Evolutionary conservation across 2,329 filamentous ascomycete species (phyloP), one percentile per base, ranked within the genome.

Genomic region (Pseudogymnoascus sp.): DNA sequence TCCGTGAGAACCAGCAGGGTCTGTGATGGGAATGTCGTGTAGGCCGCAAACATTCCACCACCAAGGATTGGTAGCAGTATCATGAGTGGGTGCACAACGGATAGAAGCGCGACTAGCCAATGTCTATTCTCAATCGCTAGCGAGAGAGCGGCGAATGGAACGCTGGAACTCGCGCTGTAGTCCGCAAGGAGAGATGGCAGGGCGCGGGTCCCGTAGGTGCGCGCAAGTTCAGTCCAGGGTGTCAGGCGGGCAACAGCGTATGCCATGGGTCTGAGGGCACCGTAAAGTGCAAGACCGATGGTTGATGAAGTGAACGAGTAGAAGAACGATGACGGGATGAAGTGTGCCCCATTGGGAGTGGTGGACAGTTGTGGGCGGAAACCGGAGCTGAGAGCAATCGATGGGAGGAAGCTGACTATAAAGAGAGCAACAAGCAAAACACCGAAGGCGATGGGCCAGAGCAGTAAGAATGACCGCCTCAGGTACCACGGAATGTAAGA

Each of bases 241-340:
- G 86, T 82, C 2, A 91, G 78, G 33, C 85, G 77, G 60, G 88
- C 84, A 62, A 90, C 71, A 1, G 81, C 78, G 69, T 84, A 78
- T 68, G 91, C 88, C 61, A 91, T 74, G 33, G 82, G 80, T 64
- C 88, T 82, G 71, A 90, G 86, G 58, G 81, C 72, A 50, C 91
- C 79, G 71, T 87, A 89, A 57, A 90, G 75, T 14, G 88, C 66
- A 68, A 86, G 82, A 4, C 86, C 89, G 28, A 91, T 70, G 0
- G 88, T 67, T 2, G 86, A 83, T 0, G 89, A 89, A 20, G 92
- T 61, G 73, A 92, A 91, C 63, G 83, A 85, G 77, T 91, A 97
- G 58, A 96, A 76, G 75, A 97, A 97, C 73, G 96, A 91, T 58
- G 91, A 90, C 0, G 89, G 79, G 1, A 90, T 95, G 73, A 95